Conservation (phyloP, 176 grass and related monocot species). For the Carex kokanica region DNA sequence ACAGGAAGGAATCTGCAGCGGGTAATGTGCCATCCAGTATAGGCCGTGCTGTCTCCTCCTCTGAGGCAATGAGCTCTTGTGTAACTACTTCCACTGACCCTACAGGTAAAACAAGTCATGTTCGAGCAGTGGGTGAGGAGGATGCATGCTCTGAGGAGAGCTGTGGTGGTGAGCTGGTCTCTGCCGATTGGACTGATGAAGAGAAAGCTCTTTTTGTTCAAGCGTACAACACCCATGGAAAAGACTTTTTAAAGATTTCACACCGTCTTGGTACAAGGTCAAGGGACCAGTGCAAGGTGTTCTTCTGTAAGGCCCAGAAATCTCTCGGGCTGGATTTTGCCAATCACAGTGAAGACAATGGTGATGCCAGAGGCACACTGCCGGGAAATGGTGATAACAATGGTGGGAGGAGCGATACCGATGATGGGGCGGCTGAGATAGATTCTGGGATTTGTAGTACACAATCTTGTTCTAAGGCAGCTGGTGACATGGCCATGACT, state of each 20-base stretch:
- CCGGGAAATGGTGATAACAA: constrained; percentile 25
- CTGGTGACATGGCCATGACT: constrained; percentile 24
- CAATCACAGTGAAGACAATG: constrained; percentile 12
- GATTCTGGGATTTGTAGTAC: constrained; percentile 45
- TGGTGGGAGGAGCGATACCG: constrained; percentile 34
- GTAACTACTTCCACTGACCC: constrained; percentile 36
- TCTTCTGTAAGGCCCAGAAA: constrained; percentile 46
- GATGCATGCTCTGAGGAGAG: constrained; percentile 41
- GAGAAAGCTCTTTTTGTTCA: constrained; percentile 42
- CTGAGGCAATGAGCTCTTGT: constrained; percentile 45
- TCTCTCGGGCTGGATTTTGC: constrained; percentile 40
- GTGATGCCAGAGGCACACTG: background rate
- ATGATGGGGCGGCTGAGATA: constrained; percentile 39
- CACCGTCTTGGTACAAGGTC: constrained; percentile 39
- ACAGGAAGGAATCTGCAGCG: constrained; percentile 35
- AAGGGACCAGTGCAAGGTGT: constrained; percentile 47
- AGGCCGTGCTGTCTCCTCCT: constrained; percentile 35
- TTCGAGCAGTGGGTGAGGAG: constrained; percentile 11
- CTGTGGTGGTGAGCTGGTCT: constrained; percentile 34
- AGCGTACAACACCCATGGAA: constrained; percentile 41
- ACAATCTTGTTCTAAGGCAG: constrained; percentile 46
- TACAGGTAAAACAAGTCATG: constrained; percentile 15
- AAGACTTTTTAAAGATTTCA: constrained; percentile 47
- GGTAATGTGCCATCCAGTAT: constrained; percentile 33
- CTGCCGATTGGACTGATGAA: constrained; percentile 40